Base-by-base conservation (phyloP, 345 rosid genomes). In the Dipteronia dyeriana region DNA sequence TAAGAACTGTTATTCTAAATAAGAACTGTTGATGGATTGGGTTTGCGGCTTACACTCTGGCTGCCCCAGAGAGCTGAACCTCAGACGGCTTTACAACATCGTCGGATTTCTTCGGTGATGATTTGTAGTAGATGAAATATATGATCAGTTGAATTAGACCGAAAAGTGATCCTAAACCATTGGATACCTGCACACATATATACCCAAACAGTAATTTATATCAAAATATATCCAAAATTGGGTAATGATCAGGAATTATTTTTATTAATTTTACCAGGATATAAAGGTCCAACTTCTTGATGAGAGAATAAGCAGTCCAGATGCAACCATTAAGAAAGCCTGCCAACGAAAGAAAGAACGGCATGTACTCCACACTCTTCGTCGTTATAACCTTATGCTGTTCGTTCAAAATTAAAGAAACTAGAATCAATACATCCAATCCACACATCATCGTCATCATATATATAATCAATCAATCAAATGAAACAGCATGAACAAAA, bases 351-450 rank as follows among this genome's bases (percentile, higher is more conserved):
- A 87, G 87, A 70, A 2, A 77, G 25, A 85, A 62, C 9, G 90
- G 92, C 87, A 87, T 89, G 74, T 70, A 87, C 72, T 89, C 77
- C 54, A 89, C 90, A 51, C 92, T 89, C 86, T 78, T 85, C 0
- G 92, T 89, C 1, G 13, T 76, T 16, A 82, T 79, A 53, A 87
- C 92, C 69, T 83, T 84, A 66, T 54, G 75, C 90, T 86, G 83
- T 76, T 22, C 1, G 11, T 53, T 53, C n/a, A 12, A 16, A 11
- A 53, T 11, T 9, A 43, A 43, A 9, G 49, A 43, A 43, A 43
- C 9, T 43, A 8, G 49, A 43, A 9, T 43, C 2, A 43, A 43
- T 43, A 31, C 34, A 31, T 4, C 38, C 38, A 34, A 34, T 34
- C 45, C 45, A 41, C 45, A 41, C 45, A 41, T 41, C 45, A 41